A percentile compares a stretch with the other conserved stretches of the same genome.
Conservation (phyloP, 345 rosid genomes). For the Boechera divaricarpa region DNA sequence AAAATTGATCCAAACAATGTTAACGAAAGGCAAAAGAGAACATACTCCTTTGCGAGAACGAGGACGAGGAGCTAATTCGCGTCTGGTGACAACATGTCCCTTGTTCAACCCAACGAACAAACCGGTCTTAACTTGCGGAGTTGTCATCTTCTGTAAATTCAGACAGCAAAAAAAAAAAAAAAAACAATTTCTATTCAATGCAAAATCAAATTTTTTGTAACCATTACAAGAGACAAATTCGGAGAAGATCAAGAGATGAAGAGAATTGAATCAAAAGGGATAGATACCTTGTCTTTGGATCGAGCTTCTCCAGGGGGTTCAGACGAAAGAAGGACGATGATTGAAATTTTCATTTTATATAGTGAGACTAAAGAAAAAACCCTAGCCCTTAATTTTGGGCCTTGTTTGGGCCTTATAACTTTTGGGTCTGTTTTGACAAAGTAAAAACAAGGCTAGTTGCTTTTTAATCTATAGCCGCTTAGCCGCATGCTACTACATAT, state of each 20-base stretch:
- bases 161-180: neutral
- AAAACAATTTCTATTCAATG: no score
- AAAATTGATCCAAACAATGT: neutral
- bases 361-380: neutral
- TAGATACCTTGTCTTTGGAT: conserved; percentile 2
- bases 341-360: neutral
- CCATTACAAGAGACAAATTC: neutral
- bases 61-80: conserved; percentile 48
- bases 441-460: neutral
- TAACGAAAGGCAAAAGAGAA: neutral
- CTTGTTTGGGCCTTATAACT: neutral
- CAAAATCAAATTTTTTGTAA: neutral
- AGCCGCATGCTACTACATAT: no score
- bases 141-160: conserved; percentile 36
- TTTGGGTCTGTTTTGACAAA: neutral
- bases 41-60: conserved; percentile 49
- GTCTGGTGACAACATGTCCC: conserved; percentile 49
- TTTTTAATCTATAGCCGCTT: no score
- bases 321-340: neutral
- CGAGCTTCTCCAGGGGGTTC: conserved; percentile 16
- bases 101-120: conserved; percentile 53
- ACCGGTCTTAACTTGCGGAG: conserved; percentile 42
- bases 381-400: conserved; percentile 8
- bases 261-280: neutral
- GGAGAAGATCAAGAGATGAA: neutral